phyloP scores from a whole-genome alignment of 495 filamentous ascomycete genomes.

The Aspergillus mulundensis region DNA sequence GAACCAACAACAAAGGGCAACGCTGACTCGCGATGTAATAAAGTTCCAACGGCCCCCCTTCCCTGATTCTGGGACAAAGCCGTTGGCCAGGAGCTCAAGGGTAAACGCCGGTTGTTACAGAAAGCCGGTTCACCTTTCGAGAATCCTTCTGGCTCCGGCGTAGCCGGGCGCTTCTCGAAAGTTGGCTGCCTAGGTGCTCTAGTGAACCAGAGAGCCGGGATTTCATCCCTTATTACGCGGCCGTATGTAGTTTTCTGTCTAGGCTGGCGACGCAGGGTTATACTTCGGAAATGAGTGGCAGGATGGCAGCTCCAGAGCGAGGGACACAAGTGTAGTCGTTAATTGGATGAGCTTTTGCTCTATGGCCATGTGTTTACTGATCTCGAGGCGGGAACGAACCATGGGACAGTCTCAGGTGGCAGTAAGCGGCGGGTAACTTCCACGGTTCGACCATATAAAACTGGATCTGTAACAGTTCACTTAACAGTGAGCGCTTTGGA shows the following conservation, averaged over 20 bases:
- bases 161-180: neutral
- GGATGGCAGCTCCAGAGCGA: neutral
- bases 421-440: conserved; percentile 4
- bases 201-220: neutral
- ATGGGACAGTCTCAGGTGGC: conserved; percentile 10
- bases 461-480: no score
- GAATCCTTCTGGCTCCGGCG: conserved; percentile 10
- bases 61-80: conserved; percentile 6
- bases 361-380: neutral
- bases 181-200: neutral
- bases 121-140: conserved; percentile 8
- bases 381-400: conserved; percentile 12
- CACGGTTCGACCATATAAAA: conserved; percentile 11
- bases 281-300: neutral
- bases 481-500: no score
- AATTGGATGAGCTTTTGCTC: no score
- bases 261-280: neutral
- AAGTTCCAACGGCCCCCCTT: conserved; percentile 16
- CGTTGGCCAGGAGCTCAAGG: neutral
- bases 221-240: neutral
- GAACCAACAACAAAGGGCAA: neutral
- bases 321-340: no score
- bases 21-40: neutral
- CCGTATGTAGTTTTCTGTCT: neutral
- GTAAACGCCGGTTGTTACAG: conserved; percentile 12